Conservation (phyloP, 2,329 filamentous ascomycete species). For the Magnaporthales sp. region DNA sequence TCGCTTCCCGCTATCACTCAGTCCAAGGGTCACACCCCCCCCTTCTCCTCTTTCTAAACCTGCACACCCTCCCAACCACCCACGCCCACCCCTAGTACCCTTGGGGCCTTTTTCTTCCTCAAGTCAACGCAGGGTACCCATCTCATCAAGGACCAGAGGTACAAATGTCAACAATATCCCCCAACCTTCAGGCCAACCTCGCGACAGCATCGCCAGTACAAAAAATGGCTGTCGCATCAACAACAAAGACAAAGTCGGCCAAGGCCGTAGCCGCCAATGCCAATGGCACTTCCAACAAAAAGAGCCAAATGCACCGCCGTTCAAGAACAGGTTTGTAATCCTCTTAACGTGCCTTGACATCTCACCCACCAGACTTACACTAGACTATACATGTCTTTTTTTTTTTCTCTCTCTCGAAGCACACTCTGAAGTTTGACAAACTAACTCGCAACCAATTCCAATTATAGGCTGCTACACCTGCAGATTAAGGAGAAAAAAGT, state of each 20-base stretch:
- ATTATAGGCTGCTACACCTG: slow-evolving; percentile 57
- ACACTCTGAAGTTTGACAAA: background rate
- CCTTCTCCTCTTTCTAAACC: slow-evolving; percentile 7
- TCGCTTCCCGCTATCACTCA: slow-evolving; percentile 32
- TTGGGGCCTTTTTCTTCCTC: slow-evolving; percentile 16
- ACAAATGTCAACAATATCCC: slow-evolving; percentile 62
- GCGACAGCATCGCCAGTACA: slow-evolving; percentile 42
- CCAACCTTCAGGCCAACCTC: slow-evolving; percentile 44
- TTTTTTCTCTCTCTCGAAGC: background rate
- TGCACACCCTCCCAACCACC: slow-evolving; percentile 13
- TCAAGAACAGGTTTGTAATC: slow-evolving; percentile 78
- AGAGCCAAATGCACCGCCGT: slow-evolving; percentile 83
- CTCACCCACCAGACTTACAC: background rate
- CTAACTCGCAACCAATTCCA: background rate
- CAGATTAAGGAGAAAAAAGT: slow-evolving; percentile 60
- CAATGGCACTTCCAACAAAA: slow-evolving; percentile 51
- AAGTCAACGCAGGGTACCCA: slow-evolving; percentile 33
- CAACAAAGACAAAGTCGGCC: slow-evolving; percentile 38
- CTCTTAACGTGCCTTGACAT: slow-evolving; percentile 7
- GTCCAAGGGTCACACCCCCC: slow-evolving; percentile 19
- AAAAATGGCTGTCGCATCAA: slow-evolving; percentile 51
- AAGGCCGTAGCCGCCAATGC: slow-evolving; percentile 38
- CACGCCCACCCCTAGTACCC: slow-evolving; percentile 14
- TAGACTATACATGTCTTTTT: background rate
- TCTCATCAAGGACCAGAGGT: slow-evolving; percentile 24